A percentile compares a stretch with the other conserved stretches of the same genome.
phyloP scores from a whole-genome alignment of 306 rosid species.

The Rosa multiflora region DNA sequence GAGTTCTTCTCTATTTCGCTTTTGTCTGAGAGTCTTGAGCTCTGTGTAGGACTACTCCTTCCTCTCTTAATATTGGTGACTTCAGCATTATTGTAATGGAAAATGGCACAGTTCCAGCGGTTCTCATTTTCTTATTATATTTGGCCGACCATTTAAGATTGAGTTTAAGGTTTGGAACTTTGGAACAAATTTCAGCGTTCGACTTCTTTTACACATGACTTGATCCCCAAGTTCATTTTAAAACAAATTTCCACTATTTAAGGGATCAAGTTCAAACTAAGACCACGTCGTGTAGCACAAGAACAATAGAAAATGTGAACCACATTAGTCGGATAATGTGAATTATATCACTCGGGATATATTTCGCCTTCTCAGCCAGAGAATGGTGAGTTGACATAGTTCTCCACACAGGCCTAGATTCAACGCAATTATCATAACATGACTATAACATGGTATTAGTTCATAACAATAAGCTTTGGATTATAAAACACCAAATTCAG shows the following conservation, averaged over 20 bases:
- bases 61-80: neutral
- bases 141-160: too few relatives aligned
- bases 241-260: too few relatives aligned
- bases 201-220: neutral
- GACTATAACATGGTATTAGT: neutral
- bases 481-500: neutral
- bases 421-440: neutral
- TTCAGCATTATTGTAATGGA: neutral
- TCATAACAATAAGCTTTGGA: neutral
- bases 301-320: neutral
- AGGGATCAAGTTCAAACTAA: too few relatives aligned
- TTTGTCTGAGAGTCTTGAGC: neutral
- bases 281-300: neutral
- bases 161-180: neutral
- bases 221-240: neutral
- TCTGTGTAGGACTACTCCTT: neutral
- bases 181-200: neutral
- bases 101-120: neutral
- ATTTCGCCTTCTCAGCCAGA: neutral
- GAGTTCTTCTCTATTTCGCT: conserved; percentile 1
- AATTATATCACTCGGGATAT: neutral
- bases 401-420: too few relatives aligned
- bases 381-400: neutral
- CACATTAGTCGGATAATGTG: neutral
- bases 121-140: neutral